Conservation (phyloP, 768 basidiomycete species). For the Rhizopogon rudus region DNA sequence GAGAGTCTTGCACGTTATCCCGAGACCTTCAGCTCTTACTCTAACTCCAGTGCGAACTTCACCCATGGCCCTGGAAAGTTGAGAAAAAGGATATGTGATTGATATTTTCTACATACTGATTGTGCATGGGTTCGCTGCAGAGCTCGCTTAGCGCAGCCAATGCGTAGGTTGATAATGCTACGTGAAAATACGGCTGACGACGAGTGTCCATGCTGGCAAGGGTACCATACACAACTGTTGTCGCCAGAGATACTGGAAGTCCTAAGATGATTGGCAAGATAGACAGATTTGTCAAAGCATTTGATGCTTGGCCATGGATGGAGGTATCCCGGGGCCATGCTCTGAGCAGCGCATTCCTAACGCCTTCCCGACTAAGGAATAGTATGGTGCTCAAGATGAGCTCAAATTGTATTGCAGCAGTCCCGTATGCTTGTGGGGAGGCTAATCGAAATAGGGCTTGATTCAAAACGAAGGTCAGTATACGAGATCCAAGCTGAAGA, state of each 20-base stretch:
- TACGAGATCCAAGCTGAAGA: conserved; percentile 79
- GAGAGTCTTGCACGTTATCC: conserved; percentile 69
- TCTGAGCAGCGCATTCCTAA: conserved; percentile 83
- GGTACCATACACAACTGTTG: conserved; percentile 48
- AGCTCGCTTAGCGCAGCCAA: conserved; percentile 75
- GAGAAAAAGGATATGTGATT: conserved; percentile 1
- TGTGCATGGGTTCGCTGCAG: conserved; percentile 78
- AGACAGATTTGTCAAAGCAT: conserved; percentile 38
- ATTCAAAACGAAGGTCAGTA: conserved; percentile 86
- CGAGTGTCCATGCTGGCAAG: conserved; percentile 50
- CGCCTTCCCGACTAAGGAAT: conserved; percentile 90
- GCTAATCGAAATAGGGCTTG: conserved; percentile 81
- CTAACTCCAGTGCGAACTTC: conserved; percentile 65
- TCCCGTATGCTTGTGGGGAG: conserved; percentile 82
- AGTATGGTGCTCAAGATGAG: conserved; percentile 84
- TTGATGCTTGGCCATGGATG: neutral
- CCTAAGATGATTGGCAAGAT: conserved; percentile 69
- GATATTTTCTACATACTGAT: conserved; percentile 38
- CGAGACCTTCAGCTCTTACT: conserved; percentile 82
- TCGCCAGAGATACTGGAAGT: conserved; percentile 52
- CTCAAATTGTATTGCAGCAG: conserved; percentile 92
- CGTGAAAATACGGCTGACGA: conserved; percentile 58
- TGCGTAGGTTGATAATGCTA: conserved; percentile 66
- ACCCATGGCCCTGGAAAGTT: conserved; percentile 55
- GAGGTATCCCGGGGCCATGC: conserved; percentile 24